phyloP scores from a whole-genome alignment of 176 grass and related monocot genomes.

The Triticum urartu region DNA sequence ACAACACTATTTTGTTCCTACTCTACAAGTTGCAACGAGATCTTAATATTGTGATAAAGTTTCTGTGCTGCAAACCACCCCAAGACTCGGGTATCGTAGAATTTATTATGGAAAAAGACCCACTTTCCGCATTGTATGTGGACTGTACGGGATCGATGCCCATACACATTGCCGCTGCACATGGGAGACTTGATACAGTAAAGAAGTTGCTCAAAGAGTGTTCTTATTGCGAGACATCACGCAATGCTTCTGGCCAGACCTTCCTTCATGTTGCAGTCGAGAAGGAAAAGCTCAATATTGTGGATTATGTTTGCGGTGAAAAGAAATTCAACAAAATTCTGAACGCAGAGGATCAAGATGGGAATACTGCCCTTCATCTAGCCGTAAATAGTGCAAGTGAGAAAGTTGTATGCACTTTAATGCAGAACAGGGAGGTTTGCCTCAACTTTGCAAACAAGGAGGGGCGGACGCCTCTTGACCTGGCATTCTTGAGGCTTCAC shows the following conservation, averaged over 20 bases:
- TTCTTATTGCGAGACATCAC: background rate
- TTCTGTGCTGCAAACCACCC: background rate
- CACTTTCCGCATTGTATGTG: background rate
- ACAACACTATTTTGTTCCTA: background rate
- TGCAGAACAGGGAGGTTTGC: background rate
- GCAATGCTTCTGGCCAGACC: background rate
- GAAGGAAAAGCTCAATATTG: background rate
- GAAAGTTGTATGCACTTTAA: background rate
- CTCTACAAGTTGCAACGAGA: too few relatives aligned
- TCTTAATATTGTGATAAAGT: too few relatives aligned
- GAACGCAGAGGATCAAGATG: background rate
- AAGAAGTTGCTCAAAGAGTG: background rate
- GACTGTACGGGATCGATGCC: background rate
- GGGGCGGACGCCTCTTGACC: background rate
- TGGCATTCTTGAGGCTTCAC: background rate
- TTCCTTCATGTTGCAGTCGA: background rate
- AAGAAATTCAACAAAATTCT: background rate
- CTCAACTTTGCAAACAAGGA: background rate
- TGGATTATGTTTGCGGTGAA: background rate
- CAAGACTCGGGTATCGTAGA: background rate
- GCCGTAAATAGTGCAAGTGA: background rate
- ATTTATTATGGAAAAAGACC: background rate
- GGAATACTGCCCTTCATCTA: background rate
- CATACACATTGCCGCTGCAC: background rate
- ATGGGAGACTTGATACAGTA: background rate